Conservation (phyloP, 1,284 basidiomycete genomes). For the Ustilago tritici region DNA sequence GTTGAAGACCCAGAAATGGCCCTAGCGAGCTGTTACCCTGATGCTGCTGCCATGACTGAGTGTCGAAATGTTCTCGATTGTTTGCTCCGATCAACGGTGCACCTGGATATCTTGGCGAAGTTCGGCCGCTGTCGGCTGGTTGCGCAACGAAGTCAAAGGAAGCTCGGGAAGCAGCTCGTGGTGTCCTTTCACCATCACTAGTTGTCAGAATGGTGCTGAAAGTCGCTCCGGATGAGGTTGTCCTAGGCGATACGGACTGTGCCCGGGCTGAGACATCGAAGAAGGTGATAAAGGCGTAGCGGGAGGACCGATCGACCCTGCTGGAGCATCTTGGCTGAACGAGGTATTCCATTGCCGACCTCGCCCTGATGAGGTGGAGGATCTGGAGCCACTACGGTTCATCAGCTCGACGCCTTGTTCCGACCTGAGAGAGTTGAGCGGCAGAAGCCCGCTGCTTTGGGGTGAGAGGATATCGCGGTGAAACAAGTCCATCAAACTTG, state of each 20-base stretch:
- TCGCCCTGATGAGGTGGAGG: conserved; percentile 26
- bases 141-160: conserved; percentile 16
- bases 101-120: conserved; percentile 27
- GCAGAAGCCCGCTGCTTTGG: conserved; percentile 17
- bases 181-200: conserved; percentile 34
- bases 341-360: conserved; percentile 21
- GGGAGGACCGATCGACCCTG: conserved; percentile 30
- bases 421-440: conserved; percentile 13
- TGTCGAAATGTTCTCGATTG: conserved; percentile 29
- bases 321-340: conserved; percentile 14
- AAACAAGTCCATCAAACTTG: conserved; percentile 40
- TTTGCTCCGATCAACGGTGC: conserved; percentile 37
- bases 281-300: conserved; percentile 39
- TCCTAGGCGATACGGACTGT: conserved; percentile 18
- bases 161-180: conserved; percentile 18
- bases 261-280: conserved; percentile 8
- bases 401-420: conserved; percentile 17
- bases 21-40: conserved; percentile 17
- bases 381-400: conserved; percentile 28
- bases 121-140: neutral
- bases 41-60: conserved; percentile 18
- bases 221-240: conserved; percentile 2
- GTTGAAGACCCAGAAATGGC: conserved; percentile 5
- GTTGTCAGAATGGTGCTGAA: neutral
- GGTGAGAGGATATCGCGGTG: conserved; percentile 44